Percentiles rank a stretch among this genome's conserved stretches.
Conservation (phyloP, 2,329 filamentous ascomycete genomes). For the Stemphylium beticola region DNA sequence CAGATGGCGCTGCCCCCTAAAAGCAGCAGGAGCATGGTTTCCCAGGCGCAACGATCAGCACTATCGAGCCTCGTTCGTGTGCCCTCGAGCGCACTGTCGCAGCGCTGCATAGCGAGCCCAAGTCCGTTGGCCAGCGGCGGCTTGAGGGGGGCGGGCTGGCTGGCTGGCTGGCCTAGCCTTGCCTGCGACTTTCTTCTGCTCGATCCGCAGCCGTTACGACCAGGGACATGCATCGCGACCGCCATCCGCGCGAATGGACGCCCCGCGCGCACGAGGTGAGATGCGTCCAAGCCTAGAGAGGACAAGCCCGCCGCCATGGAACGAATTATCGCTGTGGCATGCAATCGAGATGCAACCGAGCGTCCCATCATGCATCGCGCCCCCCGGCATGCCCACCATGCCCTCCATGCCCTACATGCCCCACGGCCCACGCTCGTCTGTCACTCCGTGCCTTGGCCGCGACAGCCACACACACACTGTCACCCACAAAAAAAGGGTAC, state of each 20-base stretch:
- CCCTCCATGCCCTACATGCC: too few relatives aligned
- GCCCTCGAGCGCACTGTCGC: conserved; percentile 1
- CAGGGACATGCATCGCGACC: conserved; percentile 28
- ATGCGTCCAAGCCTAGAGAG: conserved; percentile 22
- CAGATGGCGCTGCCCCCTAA: conserved; percentile 21
- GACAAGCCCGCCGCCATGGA: conserved; percentile 24
- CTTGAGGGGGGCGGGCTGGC: conserved; percentile 1
- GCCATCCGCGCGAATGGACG: conserved; percentile 29
- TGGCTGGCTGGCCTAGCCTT: background rate
- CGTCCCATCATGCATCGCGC: conserved; percentile 19
- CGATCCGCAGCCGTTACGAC: conserved; percentile 35
- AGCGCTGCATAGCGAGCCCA: conserved; percentile 4
- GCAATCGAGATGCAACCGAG: conserved; percentile 38
- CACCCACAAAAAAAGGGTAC: conserved; percentile 4
- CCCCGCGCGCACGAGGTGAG: conserved; percentile 28
- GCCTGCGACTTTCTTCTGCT: conserved; percentile 4
- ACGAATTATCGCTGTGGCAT: conserved; percentile 28
- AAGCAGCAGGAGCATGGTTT: conserved; percentile 3
- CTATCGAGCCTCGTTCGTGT: background rate
- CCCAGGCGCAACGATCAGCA: conserved; percentile 15
- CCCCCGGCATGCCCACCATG: conserved; percentile 10
- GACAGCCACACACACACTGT: conserved; percentile 14
- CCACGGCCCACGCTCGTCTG: conserved; percentile 19
- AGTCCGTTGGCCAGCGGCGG: conserved; percentile 16
- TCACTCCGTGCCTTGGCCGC: conserved; percentile 21